Base-by-base conservation (phyloP, 768 basidiomycete genomes). In the Chalciporus pseudorubinellus region DNA sequence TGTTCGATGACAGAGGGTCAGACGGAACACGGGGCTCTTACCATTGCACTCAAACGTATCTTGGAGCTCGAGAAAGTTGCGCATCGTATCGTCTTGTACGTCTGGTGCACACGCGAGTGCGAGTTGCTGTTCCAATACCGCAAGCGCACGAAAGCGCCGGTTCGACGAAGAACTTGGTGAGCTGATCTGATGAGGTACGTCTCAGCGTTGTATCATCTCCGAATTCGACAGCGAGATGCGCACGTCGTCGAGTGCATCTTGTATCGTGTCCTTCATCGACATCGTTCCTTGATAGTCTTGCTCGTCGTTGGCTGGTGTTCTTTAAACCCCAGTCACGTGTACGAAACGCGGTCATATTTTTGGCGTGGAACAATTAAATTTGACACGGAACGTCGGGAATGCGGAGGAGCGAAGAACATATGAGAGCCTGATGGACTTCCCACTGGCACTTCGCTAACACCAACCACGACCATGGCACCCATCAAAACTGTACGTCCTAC, bases 41-140 rank as follows among this genome's bases (percentile, higher is more conserved):
- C 91, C 74, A 62, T 93, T 93, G 67, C 85, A 89, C 65, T 92
- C 87, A 58, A 93, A 92, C 1, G 82, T 82, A 58, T 87, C 81
- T 63, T 93, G 91, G 38, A 91, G 70, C 10, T 79, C 75, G 18
- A 84, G 63, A 67, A 91, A 88, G 41, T 71, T 67, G 33, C 75
- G 72, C 56, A 82, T 72, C 9, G 76, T 75, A 24, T 74, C 74
- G 16, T 73, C 68, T 16, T 75, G 62, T 20, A 74, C 68, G n/a
- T 72, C 64, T 21, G 70, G 59, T 36, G 78, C 72, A 50, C 77
- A 75, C n/a, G 77, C 76, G 48, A 67, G 48, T 3, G 81, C 85
- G 26, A 84, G 69, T 26, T 78, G 75, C 57, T 71, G 74, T 60
- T 85, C 86, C 39, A 90, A 64, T 0, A 67, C 65, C 41, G 76